Evolutionary conservation across 2,329 filamentous ascomycete genomes (phyloP).

Genomic region (Penicillium hordei): DNA sequence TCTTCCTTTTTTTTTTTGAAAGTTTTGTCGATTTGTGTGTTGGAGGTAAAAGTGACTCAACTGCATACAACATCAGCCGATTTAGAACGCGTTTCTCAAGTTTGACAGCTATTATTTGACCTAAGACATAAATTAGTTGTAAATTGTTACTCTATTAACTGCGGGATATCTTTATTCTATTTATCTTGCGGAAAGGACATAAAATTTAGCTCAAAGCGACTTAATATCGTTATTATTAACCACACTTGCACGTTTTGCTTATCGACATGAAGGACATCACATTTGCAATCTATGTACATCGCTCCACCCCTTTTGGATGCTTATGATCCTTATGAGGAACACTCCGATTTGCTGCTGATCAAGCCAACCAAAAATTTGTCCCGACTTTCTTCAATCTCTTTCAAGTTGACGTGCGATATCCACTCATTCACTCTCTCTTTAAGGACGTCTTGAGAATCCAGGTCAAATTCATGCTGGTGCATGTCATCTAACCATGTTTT

Average conservation of each 20-base stretch:
- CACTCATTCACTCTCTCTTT: conserved; percentile 7
- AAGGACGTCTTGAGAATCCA: background rate
- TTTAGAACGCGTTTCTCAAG: background rate
- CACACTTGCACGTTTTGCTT: no score
- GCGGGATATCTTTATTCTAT: background rate
- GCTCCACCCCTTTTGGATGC: no score
- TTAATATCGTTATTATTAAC: no score
- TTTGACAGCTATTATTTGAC: background rate
- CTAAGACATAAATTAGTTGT: background rate
- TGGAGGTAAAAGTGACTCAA: background rate
- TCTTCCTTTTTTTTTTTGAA: background rate
- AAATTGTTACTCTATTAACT: background rate
- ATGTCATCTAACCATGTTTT: conserved; percentile 18
- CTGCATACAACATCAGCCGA: background rate
- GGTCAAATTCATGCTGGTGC: conserved; percentile 9
- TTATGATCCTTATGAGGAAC: no score
- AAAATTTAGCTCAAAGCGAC: no score
- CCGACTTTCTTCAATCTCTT: conserved; percentile 2
- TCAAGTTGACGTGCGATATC: conserved; percentile 5
- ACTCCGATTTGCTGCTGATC: background rate
- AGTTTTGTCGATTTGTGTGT: background rate
- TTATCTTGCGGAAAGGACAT: no score
- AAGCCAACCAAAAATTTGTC: background rate
- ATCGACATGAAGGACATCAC: no score
- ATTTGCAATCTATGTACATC: no score